phyloP scores from a whole-genome alignment of 179 eudicot genomes.

The Sideroxylon spinosum region DNA sequence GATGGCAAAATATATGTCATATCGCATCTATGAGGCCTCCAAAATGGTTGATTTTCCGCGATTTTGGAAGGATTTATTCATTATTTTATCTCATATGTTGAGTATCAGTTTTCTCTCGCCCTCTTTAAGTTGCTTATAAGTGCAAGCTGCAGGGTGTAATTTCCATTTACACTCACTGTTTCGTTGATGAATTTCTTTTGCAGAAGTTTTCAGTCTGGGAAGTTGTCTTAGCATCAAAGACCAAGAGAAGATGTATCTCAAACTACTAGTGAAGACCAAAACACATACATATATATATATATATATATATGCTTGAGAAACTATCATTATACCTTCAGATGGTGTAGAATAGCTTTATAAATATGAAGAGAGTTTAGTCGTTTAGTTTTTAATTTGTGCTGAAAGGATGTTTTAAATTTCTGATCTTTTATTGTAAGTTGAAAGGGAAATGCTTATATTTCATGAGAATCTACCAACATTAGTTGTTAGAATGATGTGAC shows the following conservation, averaged over 20 bases:
- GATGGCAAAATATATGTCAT: no score
- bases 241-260: background rate
- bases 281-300: no score
- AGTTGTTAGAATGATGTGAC: no score
- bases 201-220: constrained; percentile 11
- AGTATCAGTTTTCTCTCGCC: background rate
- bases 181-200: background rate
- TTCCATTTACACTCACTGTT: background rate
- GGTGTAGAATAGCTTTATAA: background rate
- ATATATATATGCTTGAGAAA: background rate
- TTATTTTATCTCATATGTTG: background rate
- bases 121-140: no score
- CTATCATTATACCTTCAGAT: background rate
- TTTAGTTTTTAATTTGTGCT: background rate
- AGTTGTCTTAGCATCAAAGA: background rate
- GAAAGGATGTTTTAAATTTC: background rate
- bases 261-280: background rate
- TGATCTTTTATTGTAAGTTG: background rate
- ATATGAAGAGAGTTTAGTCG: background rate
- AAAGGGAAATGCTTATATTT: no score
- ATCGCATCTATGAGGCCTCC: no score
- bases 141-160: background rate
- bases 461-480: no score
- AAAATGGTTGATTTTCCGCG: background rate
- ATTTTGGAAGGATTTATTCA: background rate